phyloP scores from a whole-genome alignment of 2,329 filamentous ascomycete genomes.

The Cladosporium sp. region DNA sequence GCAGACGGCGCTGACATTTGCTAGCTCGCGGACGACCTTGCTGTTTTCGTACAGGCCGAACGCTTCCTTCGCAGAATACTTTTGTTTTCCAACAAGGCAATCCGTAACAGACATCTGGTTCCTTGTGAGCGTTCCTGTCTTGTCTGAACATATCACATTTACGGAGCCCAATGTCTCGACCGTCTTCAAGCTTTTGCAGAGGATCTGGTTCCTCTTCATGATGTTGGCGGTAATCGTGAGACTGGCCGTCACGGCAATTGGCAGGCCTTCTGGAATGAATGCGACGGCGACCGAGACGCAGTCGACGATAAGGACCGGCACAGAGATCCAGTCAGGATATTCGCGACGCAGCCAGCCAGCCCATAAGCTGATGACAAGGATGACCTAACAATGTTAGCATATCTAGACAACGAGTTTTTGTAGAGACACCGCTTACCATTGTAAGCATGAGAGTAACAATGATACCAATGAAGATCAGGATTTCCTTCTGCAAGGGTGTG shows the following conservation, averaged over 20 bases:
- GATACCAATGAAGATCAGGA: conserved; percentile 64
- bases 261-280: conserved; percentile 69
- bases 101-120: conserved; percentile 54
- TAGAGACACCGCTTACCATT: conserved; percentile 43
- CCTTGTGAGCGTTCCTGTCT: conserved; percentile 63
- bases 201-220: conserved; percentile 69
- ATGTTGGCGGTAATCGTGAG: conserved; percentile 70
- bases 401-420: neutral
- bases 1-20: conserved; percentile 59
- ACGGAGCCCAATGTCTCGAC: conserved; percentile 70
- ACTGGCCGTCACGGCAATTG: conserved; percentile 60
- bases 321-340: conserved; percentile 65
- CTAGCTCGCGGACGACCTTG: conserved; percentile 50
- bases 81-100: conserved; percentile 52
- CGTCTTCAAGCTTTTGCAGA: conserved; percentile 74
- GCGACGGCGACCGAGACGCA: conserved; percentile 66
- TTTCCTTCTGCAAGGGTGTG: conserved; percentile 66
- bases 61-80: conserved; percentile 44
- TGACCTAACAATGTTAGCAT: conserved; percentile 5
- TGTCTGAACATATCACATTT: conserved; percentile 69
- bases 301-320: conserved; percentile 64
- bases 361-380: conserved; percentile 52
- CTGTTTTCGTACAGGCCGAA: conserved; percentile 36
- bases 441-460: conserved; percentile 62
- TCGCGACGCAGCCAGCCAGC: conserved; percentile 61